Evolutionary conservation across 2,329 filamentous ascomycete genomes (phyloP), one percentile per base, ranked within the genome.

Genomic region (Boeremia lycopersici): DNA sequence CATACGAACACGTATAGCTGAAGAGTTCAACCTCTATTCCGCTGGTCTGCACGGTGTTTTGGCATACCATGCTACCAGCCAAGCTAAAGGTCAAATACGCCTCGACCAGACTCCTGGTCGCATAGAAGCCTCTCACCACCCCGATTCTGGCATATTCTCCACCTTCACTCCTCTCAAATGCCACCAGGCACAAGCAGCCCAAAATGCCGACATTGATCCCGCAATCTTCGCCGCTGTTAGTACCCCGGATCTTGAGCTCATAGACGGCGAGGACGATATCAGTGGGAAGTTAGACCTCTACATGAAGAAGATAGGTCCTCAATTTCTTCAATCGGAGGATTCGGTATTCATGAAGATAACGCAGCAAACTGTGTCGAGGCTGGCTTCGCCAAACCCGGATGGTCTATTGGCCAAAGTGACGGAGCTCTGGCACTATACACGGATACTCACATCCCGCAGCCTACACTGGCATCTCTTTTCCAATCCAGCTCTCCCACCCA

Each of bases 11-110:
- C 81, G 82, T 19, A 79, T 87, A 44, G 79, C 80, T 5, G 83
- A 86, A 34, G 82, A 84, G 62, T 84, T 85, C 63, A 79, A 81
- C 48, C 74, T 86, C 12, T 87, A 84, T 68, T 82, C 80, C 53
- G 78, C 82, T 38, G 80, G 74, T 9, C 68, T 85, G n/a, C 81
- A 84, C 61, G 76, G 79, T 11, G 78, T 81, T 12, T 74, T 82
- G 29, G 80, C 82, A 4, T 82, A 79, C 59, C 79, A 82, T 59
- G 78, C 81, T 29, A 76, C 82, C 11, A 78, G 74, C 57, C 73
- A 77, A 57, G 76, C 81, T 25, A 79, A 80, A 58, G 76, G 76
- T 25, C 78, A 81, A 55, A 69, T 80, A 54, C 77, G 78, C 40
- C 78, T 83, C 42, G 76, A 81, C 34, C 72, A 78, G 50, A 76